Evolutionary conservation across 2,329 filamentous ascomycete genomes (phyloP).

Genomic region (Chaetomium sp.): DNA sequence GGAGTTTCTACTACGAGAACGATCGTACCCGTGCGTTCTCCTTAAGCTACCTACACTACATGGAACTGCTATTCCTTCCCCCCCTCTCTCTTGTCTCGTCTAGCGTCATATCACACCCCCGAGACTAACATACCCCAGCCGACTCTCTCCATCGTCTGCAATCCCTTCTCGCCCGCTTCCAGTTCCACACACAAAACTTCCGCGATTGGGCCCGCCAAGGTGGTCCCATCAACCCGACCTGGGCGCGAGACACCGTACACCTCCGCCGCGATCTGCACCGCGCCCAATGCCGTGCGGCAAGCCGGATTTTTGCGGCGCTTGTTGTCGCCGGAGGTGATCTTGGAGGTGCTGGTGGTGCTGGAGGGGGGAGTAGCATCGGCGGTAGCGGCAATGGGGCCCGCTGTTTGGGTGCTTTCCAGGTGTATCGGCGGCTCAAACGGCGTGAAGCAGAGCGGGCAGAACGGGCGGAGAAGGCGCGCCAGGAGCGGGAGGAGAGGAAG

Average conservation of each 20-base stretch:
- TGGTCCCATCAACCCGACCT: constrained; percentile 50
- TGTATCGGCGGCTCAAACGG: constrained; percentile 43
- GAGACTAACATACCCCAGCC: constrained; percentile 29
- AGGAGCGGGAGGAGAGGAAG: constrained; percentile 10
- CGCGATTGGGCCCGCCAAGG: constrained; percentile 49
- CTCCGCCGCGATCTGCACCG: constrained; percentile 49
- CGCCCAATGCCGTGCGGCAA: constrained; percentile 51
- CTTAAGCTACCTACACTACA: no score
- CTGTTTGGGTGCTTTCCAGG: constrained; percentile 51
- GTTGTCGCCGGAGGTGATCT: background rate
- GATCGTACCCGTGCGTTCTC: constrained; percentile 45
- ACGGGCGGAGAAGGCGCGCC: constrained; percentile 24
- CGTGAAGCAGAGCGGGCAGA: constrained; percentile 27
- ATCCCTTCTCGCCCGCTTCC: constrained; percentile 39
- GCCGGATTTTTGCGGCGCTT: constrained; percentile 44
- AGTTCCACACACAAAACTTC: constrained; percentile 43
- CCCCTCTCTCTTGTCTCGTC: background rate
- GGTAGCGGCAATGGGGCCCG: constrained; percentile 28
- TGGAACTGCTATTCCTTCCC: background rate
- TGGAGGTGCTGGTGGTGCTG: no score
- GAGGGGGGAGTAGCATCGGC: no score
- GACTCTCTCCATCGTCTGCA: constrained; percentile 48
- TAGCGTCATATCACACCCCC: background rate
- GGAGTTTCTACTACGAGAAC: constrained; percentile 51
- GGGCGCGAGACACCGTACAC: constrained; percentile 45